Conservation (phyloP, 371 early-diverging fungal species). For the Saksenaea oblongispora region DNA sequence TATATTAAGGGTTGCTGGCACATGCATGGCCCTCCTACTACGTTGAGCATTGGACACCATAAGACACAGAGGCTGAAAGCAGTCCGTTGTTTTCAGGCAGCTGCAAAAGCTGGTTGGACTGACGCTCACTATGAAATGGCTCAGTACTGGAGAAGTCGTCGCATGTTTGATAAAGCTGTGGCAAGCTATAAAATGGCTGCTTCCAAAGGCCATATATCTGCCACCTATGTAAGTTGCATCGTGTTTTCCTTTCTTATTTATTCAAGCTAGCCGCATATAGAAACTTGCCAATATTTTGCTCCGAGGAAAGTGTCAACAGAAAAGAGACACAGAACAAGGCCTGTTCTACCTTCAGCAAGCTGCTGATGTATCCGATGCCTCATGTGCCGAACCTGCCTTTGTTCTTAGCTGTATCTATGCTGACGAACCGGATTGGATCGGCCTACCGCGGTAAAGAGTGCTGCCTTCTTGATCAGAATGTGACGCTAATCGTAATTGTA, state of each 20-base stretch:
- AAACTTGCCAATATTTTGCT: constrained; percentile 27
- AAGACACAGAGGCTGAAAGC: constrained; percentile 19
- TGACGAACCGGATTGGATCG: constrained; percentile 13
- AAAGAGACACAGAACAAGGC: constrained; percentile 15
- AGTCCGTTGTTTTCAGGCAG: constrained; percentile 19
- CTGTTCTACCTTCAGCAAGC: constrained; percentile 20
- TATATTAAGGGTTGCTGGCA: constrained; percentile 74
- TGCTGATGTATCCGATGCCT: constrained; percentile 21
- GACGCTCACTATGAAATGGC: constrained; percentile 23
- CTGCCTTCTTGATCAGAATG: background rate
- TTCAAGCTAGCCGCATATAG: constrained; percentile 4
- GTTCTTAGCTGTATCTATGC: constrained; percentile 38
- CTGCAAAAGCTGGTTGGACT: constrained; percentile 19
- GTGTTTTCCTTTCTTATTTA: background rate
- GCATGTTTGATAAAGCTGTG: constrained; percentile 65
- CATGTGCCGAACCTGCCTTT: constrained; percentile 36
- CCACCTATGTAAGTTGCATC: constrained; percentile 15
- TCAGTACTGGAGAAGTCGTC: constrained; percentile 51
- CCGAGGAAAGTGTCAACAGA: constrained; percentile 17
- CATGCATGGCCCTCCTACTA: constrained; percentile 16
- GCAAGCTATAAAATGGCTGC: constrained; percentile 79
- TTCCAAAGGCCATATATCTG: constrained; percentile 49
- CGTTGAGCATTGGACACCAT: background rate
- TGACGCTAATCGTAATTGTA: background rate
- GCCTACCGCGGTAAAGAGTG: constrained; percentile 8